Base-by-base conservation (phyloP, 306 rosid genomes). In the Ormosia semicastrata region DNA sequence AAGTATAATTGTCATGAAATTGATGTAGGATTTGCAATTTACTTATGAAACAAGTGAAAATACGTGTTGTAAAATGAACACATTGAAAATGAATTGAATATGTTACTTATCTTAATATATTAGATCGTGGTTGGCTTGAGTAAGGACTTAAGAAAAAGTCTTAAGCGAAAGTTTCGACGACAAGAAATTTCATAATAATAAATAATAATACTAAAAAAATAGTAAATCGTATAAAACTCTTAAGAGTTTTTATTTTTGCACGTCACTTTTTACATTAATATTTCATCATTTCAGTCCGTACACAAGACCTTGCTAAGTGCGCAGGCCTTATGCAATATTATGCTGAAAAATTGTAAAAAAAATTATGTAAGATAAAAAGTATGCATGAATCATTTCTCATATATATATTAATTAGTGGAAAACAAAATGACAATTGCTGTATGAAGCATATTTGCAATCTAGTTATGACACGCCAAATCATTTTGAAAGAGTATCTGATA, bases 401-500 rank as follows among this genome's bases (percentile, higher is more conserved):
- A 76, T 36, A 24, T 46, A 76, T 36, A 37, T 65, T 7, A 8
- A 13, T 77, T 7, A n/a, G 30, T 2, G 46, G 24, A 52, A 53
- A 14, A 32, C 66, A 78, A 52, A 52, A 66, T 18, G 18, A 40
- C 32, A 13, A 39, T 56, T 40, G 36, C 57, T n/a, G 15, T 29
- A 10, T 10, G 59, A 77, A 50, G 32, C 54, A 66, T 6, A 57
- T 57, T 24, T 58, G 7, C 6, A 11, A 7, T 67, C 12, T 13
- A 53, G 36, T 53, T 18, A 71, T 52, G 69, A 30, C 59, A 49
- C 52, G 78, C 4, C 46, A 60, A 52, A 52, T 39, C 49, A 63
- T 81, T 39, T 56, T 49, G 77, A 37, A 73, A 3, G 53, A 54
- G 49, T 59, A 73, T 73, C 37, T 39, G 52, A n/a, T 66, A 40